Percentiles rank a stretch among this genome's conserved stretches.
These are phyloP conservation scores for Priceomyces castillae DNA, from an alignment of 805 yeast genomes.

Conservation along the genomic window DNA sequence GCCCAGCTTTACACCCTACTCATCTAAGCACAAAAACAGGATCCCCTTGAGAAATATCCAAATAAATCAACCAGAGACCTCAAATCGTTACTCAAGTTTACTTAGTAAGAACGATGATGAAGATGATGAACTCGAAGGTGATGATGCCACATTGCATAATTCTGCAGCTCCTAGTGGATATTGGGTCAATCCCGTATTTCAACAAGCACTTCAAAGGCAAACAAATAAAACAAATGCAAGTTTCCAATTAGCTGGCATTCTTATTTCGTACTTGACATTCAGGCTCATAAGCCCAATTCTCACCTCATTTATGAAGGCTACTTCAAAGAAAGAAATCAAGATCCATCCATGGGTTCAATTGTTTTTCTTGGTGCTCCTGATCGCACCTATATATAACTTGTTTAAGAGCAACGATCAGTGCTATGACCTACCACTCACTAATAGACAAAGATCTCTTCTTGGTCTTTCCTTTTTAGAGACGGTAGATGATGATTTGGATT, in stretches of 20 bases:
- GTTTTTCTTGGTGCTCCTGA: not conserved
- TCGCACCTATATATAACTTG: conserved; percentile 25
- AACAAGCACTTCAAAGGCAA: conserved; percentile 44
- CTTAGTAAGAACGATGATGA: conserved; percentile 8
- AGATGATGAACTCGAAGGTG: conserved; percentile 6
- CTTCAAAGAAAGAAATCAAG: not conserved
- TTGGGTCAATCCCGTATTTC: conserved; percentile 43
- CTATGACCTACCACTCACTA: conserved; percentile 47
- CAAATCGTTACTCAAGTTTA: too few species aligned
- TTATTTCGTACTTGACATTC: not conserved
- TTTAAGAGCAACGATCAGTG: conserved; percentile 48
- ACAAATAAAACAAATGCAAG: conserved; percentile 39
- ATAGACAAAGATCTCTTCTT: conserved; percentile 43
- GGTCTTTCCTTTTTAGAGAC: conserved; percentile 31
- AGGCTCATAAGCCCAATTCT: not conserved
- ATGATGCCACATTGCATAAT: not conserved
- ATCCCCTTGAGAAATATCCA: conserved; percentile 11
- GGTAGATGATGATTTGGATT: conserved; percentile 14
- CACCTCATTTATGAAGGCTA: not conserved
- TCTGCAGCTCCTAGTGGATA: conserved; percentile 22
- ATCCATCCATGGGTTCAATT: not conserved
- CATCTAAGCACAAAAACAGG: conserved; percentile 3
- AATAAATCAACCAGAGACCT: not conserved
- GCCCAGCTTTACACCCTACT: conserved; percentile 13
- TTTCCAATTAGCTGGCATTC: conserved; percentile 21